phyloP scores from a whole-genome alignment of 345 rosid species.

The Linum usitatissimum region DNA sequence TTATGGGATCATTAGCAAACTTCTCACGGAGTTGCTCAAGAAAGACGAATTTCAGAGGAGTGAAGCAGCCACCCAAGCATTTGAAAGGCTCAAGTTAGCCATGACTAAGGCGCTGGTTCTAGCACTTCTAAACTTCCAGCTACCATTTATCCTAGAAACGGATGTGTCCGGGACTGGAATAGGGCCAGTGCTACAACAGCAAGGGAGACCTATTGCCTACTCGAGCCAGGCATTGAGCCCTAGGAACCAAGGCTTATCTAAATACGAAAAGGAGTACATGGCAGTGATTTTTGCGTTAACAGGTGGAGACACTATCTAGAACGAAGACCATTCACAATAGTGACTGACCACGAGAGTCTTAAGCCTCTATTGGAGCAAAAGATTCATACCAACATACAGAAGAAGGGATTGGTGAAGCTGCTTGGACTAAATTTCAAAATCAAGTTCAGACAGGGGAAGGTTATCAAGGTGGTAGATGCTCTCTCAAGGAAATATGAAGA shows the following conservation, averaged over 20 bases:
- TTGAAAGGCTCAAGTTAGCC: no score
- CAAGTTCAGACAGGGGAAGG: not conserved
- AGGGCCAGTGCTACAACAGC: no score
- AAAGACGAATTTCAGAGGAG: no score
- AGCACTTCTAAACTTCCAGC: no score
- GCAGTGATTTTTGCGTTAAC: not conserved
- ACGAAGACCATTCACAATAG: not conserved
- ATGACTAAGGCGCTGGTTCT: no score
- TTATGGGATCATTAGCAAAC: no score
- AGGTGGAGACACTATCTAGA: not conserved
- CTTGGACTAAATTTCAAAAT: not conserved
- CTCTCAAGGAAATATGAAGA: not conserved
- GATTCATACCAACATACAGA: not conserved
- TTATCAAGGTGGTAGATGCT: not conserved
- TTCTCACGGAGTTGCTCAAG: no score
- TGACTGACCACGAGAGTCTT: not conserved
- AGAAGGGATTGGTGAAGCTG: not conserved
- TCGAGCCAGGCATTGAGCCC: no score
- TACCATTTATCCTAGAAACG: no score
- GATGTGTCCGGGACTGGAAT: no score
- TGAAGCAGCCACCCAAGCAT: no score
- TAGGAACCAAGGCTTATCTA: not conserved
- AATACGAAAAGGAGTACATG: not conserved
- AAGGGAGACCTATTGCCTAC: no score
- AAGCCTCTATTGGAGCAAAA: not conserved